Conservation (phyloP, 169 alveolate genomes). For the Plasmodium cynomolgi region DNA sequence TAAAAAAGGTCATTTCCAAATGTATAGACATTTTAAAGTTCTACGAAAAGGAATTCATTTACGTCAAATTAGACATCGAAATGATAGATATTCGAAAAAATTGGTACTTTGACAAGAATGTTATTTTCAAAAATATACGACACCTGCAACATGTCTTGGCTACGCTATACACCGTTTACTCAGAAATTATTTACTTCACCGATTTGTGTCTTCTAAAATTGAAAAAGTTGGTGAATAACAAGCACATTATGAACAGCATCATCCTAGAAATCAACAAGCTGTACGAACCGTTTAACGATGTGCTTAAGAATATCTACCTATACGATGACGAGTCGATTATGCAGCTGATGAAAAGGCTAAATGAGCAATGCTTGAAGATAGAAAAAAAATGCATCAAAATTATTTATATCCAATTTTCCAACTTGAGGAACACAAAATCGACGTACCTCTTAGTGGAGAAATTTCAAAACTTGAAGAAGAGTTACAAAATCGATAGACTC, state of each 20-base stretch:
- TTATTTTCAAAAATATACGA: conserved; percentile 60
- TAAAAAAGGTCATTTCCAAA: conserved; percentile 47
- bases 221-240: conserved; percentile 65
- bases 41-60: conserved; percentile 72
- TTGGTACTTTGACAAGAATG: conserved; percentile 69
- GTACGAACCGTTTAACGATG: conserved; percentile 68
- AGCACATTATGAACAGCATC: conserved; percentile 57
- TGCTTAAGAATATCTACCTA: conserved; percentile 57
- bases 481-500: conserved; percentile 69
- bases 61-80: conserved; percentile 72
- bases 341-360: conserved; percentile 60
- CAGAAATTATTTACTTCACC: conserved; percentile 74
- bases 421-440: conserved; percentile 46
- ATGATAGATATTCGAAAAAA: conserved; percentile 64
- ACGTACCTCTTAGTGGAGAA: conserved; percentile 58
- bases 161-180: conserved; percentile 60
- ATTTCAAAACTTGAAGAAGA: conserved; percentile 62
- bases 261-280: conserved; percentile 56
- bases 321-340: conserved; percentile 69
- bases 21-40: conserved; percentile 65
- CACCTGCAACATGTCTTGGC: conserved; percentile 67
- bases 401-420: conserved; percentile 65
- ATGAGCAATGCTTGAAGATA: conserved; percentile 63
- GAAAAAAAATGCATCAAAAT: conserved; percentile 72
- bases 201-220: conserved; percentile 72